Evolutionary conservation across 108 stramenopile genomes (phyloP), one percentile per base, ranked within the genome.

Genomic region (Bacterosira constricta): DNA sequence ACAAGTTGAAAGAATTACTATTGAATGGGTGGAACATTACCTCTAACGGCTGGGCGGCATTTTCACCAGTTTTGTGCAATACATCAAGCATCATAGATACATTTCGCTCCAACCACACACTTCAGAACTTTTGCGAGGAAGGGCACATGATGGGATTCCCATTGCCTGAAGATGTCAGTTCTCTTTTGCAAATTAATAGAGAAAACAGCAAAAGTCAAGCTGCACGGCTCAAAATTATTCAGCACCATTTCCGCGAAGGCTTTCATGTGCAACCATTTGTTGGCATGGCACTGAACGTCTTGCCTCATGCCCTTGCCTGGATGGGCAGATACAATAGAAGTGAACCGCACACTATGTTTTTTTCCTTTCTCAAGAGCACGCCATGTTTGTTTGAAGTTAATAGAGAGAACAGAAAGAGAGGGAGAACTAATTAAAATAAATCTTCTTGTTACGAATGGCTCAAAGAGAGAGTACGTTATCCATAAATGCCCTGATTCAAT

Each of bases 111-210:
- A 47, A 47, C 46, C n/a, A n/a, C 46, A 47, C 5, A 47, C 21
- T 47, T 1, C 21, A 47, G 46, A 47, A 47, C 20, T 23, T 47
- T 47, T 47, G 46, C 15, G n/a, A 47, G 0, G 17, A 47, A 47
- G 17, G 23, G 6, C 1, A 5, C 18, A 18, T 45, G 5, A 45
- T 15, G 44, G n/a, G n/a, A n/a, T n/a, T n/a, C n/a, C n/a, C n/a
- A 10, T 62, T 62, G 60, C 60, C 60, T 39, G 60, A 35, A 35
- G 35, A 62, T 62, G 17, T 62, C 38, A 62, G 60, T 13, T 35
- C 60, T 5, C 60, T 62, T 35, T 41, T 62, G 60, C 13, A 39
- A 41, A 46, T 41, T 13, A 62, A 62, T 26, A 35, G 44, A 62
- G 60, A 26, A 18, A 41, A 41, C 31, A 62, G 35, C 60, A 62